Percentiles rank a stretch among this genome's conserved stretches.
phyloP scores from a whole-genome alignment of 345 rosid species.

The Lepidium sativum region DNA sequence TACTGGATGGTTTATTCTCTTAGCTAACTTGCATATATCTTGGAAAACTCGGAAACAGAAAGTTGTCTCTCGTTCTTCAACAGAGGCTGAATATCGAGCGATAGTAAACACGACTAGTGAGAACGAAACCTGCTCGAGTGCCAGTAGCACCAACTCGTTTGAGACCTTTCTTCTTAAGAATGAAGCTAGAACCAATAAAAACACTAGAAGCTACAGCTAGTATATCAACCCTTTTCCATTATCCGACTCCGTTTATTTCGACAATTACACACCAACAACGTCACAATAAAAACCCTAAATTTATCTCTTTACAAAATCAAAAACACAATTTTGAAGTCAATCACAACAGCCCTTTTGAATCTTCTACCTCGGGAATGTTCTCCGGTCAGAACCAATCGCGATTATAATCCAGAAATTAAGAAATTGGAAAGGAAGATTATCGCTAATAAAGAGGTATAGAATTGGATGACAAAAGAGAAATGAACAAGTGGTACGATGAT shows the following conservation, averaged over 20 bases:
- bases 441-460: constrained; percentile 24
- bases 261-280: too few species aligned
- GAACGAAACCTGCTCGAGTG: constrained; percentile 58
- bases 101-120: background rate
- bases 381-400: background rate
- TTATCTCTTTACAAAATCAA: background rate
- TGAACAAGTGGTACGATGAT: constrained; percentile 13
- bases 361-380: background rate
- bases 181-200: constrained; percentile 86
- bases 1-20: background rate
- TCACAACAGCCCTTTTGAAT: too few species aligned
- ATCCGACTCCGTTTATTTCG: constrained; percentile 37
- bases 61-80: background rate
- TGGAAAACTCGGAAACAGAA: background rate
- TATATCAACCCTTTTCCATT: constrained; percentile 52
- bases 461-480: background rate
- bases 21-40: background rate
- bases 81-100: too few species aligned
- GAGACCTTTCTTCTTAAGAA: constrained; percentile 91
- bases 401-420: background rate
- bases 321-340: background rate
- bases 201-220: constrained; percentile 78
- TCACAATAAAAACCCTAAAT: background rate
- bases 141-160: constrained; percentile 69
- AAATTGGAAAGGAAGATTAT: background rate